Conservation (phyloP, 73 alveolate species). For the Chromera velia region DNA sequence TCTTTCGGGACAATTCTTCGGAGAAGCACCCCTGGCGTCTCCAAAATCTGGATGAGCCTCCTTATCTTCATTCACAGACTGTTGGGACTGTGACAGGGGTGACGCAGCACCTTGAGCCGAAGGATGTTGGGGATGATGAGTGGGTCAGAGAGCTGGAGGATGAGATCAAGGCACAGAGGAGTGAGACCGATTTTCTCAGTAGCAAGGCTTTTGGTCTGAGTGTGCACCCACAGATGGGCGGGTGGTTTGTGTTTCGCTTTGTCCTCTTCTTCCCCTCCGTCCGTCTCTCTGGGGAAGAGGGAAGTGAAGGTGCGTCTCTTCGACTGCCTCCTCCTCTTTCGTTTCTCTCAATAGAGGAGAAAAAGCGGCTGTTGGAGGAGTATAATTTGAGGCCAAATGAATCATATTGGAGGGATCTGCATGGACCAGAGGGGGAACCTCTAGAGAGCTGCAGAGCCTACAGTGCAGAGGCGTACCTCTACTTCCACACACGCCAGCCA, state of each 20-base stretch:
- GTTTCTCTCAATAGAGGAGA: not conserved
- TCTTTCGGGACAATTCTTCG: too few species aligned
- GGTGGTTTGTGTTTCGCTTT: not conserved
- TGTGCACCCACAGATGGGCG: not conserved
- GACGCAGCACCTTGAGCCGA: not conserved
- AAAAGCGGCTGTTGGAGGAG: not conserved
- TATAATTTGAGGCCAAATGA: not conserved
- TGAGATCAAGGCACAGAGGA: not conserved
- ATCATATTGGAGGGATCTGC: not conserved
- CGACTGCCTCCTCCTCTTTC: too few species aligned
- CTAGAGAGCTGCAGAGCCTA: too few species aligned
- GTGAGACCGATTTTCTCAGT: not conserved
- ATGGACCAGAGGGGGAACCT: too few species aligned
- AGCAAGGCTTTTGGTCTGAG: not conserved
- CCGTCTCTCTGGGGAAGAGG: too few species aligned
- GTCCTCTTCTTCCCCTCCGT: too few species aligned
- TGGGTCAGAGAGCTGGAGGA: not conserved
- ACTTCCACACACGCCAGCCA: too few species aligned
- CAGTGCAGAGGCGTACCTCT: too few species aligned
- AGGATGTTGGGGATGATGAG: not conserved
- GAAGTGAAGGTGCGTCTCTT: too few species aligned
- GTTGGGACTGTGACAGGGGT: not conserved
- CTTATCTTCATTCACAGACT: not conserved
- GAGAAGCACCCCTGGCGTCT: too few species aligned
- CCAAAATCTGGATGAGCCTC: too few species aligned